Conservation (phyloP, 108 stramenopile genomes). For the Epithemia pelagica region DNA sequence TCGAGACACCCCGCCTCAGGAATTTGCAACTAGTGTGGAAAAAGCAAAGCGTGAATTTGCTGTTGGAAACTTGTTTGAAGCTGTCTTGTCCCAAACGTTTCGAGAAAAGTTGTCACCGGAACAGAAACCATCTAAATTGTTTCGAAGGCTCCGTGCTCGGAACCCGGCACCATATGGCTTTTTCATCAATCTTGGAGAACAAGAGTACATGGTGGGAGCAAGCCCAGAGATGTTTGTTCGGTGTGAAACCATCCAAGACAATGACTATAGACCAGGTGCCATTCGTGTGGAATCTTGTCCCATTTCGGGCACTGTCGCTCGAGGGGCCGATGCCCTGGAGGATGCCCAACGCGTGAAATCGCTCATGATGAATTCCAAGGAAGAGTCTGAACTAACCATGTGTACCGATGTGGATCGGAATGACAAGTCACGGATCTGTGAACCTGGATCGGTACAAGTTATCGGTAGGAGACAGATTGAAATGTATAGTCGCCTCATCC, state of each 20-base stretch:
- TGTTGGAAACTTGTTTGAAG: constrained; percentile 96
- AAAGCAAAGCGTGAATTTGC: constrained; percentile 88
- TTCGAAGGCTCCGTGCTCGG: constrained; percentile 78
- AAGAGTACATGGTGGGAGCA: constrained; percentile 95
- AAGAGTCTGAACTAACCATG: constrained; percentile 98
- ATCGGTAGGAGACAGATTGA: constrained; percentile 97
- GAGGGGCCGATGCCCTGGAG: constrained; percentile 95
- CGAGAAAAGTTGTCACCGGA: constrained; percentile 59
- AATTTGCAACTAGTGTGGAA: constrained; percentile 84
- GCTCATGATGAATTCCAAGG: constrained; percentile 92
- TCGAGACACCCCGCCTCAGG: constrained; percentile 79
- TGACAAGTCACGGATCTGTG: constrained; percentile 97
- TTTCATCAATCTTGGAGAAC: constrained; percentile 90
- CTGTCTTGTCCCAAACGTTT: constrained; percentile 93
- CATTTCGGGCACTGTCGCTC: constrained; percentile 97
- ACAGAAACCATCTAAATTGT: constrained; percentile 71
- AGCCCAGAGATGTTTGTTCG: constrained; percentile 99
- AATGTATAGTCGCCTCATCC: constrained; percentile 96
- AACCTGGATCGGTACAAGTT: constrained; percentile 94
- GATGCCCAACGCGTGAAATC: constrained; percentile 89
- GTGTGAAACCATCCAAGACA: constrained; percentile 80
- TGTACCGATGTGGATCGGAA: constrained; percentile 98
- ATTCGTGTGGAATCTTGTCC: constrained; percentile 97
- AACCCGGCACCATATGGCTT: constrained; percentile 98
- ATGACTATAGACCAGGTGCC: constrained; percentile 74